Conservation (phyloP, 116 monocot species). For the Posidonia oceanica region DNA sequence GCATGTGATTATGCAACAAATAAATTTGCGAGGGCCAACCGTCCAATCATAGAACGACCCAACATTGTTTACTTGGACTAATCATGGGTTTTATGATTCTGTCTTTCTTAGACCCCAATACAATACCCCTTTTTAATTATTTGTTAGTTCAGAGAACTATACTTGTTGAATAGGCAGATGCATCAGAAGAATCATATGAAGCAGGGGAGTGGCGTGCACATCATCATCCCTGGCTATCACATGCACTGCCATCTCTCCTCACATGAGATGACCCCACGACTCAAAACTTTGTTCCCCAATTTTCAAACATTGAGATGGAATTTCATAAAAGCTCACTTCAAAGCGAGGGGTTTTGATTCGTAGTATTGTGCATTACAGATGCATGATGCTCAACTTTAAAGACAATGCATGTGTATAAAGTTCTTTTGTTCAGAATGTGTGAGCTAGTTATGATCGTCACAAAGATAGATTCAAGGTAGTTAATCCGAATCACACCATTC, state of each 20-base stretch:
- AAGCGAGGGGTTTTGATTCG: background rate
- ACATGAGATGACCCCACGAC: background rate
- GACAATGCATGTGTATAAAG: too few relatives aligned
- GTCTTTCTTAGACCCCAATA: too few relatives aligned
- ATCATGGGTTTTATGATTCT: too few relatives aligned
- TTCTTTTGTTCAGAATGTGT: too few relatives aligned
- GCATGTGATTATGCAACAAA: background rate
- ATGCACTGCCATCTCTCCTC: background rate
- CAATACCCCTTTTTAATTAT: too few relatives aligned
- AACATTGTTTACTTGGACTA: background rate
- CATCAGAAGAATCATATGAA: background rate
- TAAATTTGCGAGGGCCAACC: background rate
- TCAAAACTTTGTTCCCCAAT: background rate
- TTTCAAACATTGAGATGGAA: background rate
- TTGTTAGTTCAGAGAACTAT: background rate
- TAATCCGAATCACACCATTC: too few relatives aligned
- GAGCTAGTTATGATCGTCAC: too few relatives aligned
- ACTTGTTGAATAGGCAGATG: background rate
- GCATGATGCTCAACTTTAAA: too few relatives aligned
- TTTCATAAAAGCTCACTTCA: background rate
- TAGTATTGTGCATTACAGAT: too few relatives aligned
- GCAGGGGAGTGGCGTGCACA: background rate
- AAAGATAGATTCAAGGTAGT: too few relatives aligned
- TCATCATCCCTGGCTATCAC: slow-evolving; percentile 4
- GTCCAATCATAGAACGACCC: background rate